A percentile compares a stretch with the other conserved stretches of the same genome.
phyloP scores from a whole-genome alignment of 495 filamentous ascomycete genomes.

The Tuber melanosporum region DNA sequence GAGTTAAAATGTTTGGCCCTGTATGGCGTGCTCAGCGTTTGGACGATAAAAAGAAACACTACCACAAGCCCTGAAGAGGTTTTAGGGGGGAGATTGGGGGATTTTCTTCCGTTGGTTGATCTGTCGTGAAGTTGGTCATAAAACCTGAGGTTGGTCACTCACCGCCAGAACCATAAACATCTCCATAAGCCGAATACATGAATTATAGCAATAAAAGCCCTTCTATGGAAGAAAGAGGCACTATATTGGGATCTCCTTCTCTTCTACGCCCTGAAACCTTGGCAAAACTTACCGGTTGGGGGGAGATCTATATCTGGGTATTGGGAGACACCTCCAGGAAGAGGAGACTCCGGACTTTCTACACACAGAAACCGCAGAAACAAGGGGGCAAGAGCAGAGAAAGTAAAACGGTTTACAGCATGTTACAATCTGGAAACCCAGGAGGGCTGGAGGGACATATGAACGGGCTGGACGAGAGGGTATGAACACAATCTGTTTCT shows the following conservation, averaged over 20 bases:
- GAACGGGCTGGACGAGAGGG: conserved; percentile 10
- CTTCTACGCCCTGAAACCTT: neutral
- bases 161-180: neutral
- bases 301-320: neutral
- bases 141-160: neutral
- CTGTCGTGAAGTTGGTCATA: neutral
- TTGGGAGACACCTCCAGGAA: conserved; percentile 1
- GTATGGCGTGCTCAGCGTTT: neutral
- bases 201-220: neutral
- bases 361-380: neutral
- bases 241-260: neutral
- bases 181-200: neutral
- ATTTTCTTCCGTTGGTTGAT: neutral
- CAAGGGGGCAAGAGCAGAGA: conserved; percentile 3
- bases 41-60: neutral
- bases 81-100: neutral
- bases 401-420: neutral
- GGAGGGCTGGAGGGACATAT: conserved; percentile 15
- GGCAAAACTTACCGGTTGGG: conserved; percentile 6
- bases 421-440: conserved; percentile 22
- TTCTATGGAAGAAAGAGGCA: neutral
- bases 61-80: neutral
- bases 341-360: neutral
- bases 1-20: neutral
- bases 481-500: conserved; percentile 3